A percentile compares a stretch with the other conserved stretches of the same genome.
These are phyloP conservation scores for Fusarium napiforme DNA, from an alignment of 2,329 filamentous ascomycete species.

Conservation along the genomic window DNA sequence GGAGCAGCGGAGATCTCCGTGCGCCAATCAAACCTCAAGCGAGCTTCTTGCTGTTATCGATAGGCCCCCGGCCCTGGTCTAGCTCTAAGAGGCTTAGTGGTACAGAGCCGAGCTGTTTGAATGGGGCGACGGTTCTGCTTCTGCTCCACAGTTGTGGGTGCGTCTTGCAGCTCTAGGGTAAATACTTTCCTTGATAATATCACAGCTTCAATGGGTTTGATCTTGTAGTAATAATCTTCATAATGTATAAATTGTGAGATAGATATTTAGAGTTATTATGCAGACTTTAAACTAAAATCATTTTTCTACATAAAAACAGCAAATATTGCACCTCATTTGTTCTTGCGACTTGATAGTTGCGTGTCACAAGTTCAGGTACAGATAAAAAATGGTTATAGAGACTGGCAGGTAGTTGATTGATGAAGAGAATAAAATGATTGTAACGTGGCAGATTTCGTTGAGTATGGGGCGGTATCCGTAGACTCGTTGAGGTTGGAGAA, in stretches of 20 bases:
- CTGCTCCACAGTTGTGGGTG: not conserved
- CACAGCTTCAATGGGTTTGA: not conserved
- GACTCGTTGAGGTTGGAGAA: not conserved
- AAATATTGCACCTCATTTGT: too few species aligned
- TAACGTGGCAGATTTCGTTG: not conserved
- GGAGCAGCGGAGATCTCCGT: not conserved
- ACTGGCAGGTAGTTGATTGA: too few species aligned
- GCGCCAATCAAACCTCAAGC: not conserved
- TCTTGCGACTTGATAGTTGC: fast-evolving
- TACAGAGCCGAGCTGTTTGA: fast-evolving
- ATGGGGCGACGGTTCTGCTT: not conserved
- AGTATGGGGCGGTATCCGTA: not conserved
- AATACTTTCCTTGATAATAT: not conserved
- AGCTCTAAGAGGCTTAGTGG: fast-evolving
- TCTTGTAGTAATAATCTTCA: not conserved
- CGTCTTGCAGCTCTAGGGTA: not conserved
- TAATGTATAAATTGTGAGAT: not conserved
- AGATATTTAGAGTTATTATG: too few species aligned
- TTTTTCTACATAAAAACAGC: too few species aligned
- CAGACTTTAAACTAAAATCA: too few species aligned
- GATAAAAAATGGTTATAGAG: too few species aligned
- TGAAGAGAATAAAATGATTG: not conserved
- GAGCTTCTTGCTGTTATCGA: not conserved
- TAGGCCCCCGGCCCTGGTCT: not conserved
- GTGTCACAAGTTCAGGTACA: not conserved